Evolutionary conservation across 345 rosid genomes (phyloP), one percentile per base, ranked within the genome.

Genomic region (Balakata baccata): DNA sequence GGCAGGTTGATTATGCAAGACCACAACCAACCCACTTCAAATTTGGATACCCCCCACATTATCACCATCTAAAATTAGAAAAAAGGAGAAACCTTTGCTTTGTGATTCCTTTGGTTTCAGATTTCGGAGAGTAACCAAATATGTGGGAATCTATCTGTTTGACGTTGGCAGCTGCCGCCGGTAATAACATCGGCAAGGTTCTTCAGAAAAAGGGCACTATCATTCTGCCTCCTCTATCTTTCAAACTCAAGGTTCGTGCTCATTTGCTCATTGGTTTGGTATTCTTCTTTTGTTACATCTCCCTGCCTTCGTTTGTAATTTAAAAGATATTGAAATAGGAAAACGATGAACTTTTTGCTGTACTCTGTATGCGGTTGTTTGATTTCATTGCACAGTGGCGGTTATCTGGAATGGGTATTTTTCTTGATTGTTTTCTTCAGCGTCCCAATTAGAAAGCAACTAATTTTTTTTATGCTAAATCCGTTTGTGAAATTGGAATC

Each of bases 191-290:
- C 76, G 99, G 98, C 73, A 91, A 92, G 70, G 96, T 92, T 79
- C 89, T 92, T 3, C 99, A 92, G 86, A 95, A 95, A 85, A 95
- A 92, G 77, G 99, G 99, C 84, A 89, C 98, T 76, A 82, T 95
- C 39, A 92, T 95, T 76, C 88, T 95, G 38, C 98, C 98, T 70
- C 99, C 98, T 78, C 97, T 92, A 74, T 95, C 99, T 66, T 89
- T 95, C 85, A 95, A 92, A 87, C 89, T 94, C 78, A 92, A 94
- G 98, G 98, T 64, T 61, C 74, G 41, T 76, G 51, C 61, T 3
- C 25, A 1, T 25, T 20, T 17, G 6, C n/a, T 45, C 7, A 12
- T 22, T 47, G 11, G 46, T 34, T 22, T 47, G 11, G 46, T 34
- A 23, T 20, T 20, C 65, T 14, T 17, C 39, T 62, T 16, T n/a